Evolutionary conservation across 768 basidiomycete species (phyloP).

Genomic region (Suillus lakei): DNA sequence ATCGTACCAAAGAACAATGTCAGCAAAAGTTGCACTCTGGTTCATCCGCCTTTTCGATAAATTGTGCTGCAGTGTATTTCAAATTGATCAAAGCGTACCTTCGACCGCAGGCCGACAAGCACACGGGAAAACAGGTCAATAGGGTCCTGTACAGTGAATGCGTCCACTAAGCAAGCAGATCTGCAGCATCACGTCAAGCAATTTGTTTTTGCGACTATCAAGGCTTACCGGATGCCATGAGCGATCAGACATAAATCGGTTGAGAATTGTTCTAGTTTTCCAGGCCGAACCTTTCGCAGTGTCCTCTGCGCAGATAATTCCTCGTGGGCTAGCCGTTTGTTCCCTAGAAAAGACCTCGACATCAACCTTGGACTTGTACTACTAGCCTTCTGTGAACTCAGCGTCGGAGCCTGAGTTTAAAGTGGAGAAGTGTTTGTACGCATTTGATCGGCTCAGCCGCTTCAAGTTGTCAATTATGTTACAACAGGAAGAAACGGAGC

Average conservation of each 20-base stretch:
- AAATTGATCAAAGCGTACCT: constrained; percentile 38
- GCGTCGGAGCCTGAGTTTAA: no score
- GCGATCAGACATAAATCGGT: constrained; percentile 48
- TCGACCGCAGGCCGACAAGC: constrained; percentile 42
- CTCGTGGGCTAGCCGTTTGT: not conserved
- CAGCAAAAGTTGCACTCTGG: constrained; percentile 38
- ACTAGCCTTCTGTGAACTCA: not conserved
- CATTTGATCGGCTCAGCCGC: not conserved
- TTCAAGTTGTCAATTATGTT: not conserved
- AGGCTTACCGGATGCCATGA: constrained; percentile 45
- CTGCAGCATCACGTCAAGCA: constrained; percentile 30
- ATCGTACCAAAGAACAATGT: constrained; percentile 52
- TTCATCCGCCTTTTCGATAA: not conserved
- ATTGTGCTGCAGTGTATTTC: not conserved
- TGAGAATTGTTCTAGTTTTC: constrained; percentile 36
- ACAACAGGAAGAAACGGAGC: not conserved
- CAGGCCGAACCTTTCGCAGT: constrained; percentile 14
- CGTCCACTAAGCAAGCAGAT: constrained; percentile 57
- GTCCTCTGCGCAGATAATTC: constrained; percentile 13
- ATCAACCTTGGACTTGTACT: not conserved
- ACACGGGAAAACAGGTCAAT: constrained; percentile 39
- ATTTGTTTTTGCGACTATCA: not conserved
- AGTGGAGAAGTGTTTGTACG: not conserved
- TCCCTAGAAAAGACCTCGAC: not conserved
- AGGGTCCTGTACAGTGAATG: constrained; percentile 40